Percentiles rank a stretch among this genome's conserved stretches.
Conservation (phyloP, 2,329 filamentous ascomycete genomes). For the Xylariomycetidae sp. region DNA sequence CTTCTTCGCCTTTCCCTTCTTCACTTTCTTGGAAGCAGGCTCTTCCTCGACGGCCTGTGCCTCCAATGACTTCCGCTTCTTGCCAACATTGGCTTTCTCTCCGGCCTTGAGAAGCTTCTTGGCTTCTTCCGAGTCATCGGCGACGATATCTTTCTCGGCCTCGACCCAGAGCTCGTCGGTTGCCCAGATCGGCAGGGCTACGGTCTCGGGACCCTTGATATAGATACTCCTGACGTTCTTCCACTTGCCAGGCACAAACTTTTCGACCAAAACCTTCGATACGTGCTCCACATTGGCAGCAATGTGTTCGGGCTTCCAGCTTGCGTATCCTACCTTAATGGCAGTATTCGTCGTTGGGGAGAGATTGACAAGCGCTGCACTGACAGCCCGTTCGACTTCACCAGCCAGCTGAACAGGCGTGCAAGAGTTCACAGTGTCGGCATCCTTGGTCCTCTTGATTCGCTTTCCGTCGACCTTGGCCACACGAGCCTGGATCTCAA, state of each 20-base stretch:
- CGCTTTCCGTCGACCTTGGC: slow-evolving; percentile 52
- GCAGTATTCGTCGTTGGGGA: slow-evolving; percentile 73
- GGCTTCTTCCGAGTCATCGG: slow-evolving; percentile 42
- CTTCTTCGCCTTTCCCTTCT: slow-evolving; percentile 28
- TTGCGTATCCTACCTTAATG: slow-evolving; percentile 70
- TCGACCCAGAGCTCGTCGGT: slow-evolving; percentile 88
- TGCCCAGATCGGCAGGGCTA: slow-evolving; percentile 88
- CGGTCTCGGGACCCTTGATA: slow-evolving; percentile 85
- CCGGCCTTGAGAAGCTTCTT: slow-evolving; percentile 29
- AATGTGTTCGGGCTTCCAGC: slow-evolving; percentile 68
- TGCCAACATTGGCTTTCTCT: slow-evolving; percentile 55
- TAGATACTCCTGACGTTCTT: slow-evolving; percentile 56
- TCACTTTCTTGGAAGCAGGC: slow-evolving; percentile 36
- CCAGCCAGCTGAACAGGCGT: slow-evolving; percentile 62
- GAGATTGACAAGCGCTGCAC: slow-evolving; percentile 74
- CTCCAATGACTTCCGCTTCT: slow-evolving; percentile 54
- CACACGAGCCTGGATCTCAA: slow-evolving; percentile 60
- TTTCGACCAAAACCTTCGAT: slow-evolving; percentile 62
- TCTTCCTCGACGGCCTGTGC: slow-evolving; percentile 22
- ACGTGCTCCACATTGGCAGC: slow-evolving; percentile 76
- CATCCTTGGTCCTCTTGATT: slow-evolving; percentile 49
- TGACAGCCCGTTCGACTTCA: slow-evolving; percentile 74
- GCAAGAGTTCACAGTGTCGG: slow-evolving; percentile 36
- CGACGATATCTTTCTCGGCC: slow-evolving; percentile 64
- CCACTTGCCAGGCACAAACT: slow-evolving; percentile 82